A percentile compares a stretch with the other conserved stretches of the same genome.
phyloP scores from a whole-genome alignment of 2,329 filamentous ascomycete genomes.

The Aspergillus fructus region DNA sequence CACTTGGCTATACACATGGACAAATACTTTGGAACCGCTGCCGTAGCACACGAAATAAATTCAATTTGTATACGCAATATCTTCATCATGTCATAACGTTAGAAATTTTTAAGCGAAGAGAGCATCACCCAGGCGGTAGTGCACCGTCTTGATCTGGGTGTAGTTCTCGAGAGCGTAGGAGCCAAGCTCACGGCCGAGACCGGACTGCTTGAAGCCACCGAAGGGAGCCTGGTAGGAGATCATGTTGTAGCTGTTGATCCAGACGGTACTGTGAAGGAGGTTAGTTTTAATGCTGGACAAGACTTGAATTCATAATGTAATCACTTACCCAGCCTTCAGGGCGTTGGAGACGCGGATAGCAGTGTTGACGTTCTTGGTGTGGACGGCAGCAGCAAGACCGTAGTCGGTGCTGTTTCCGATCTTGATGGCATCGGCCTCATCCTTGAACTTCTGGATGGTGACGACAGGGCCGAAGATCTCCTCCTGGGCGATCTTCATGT shows the following conservation, averaged over 20 bases:
- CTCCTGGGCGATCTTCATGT: conserved; percentile 71
- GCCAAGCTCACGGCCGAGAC: conserved; percentile 47
- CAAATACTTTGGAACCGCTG: not conserved
- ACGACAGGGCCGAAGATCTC: conserved; percentile 82
- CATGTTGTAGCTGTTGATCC: conserved; percentile 71
- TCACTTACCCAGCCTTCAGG: conserved; percentile 64
- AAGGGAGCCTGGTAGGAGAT: conserved; percentile 50
- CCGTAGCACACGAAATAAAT: not conserved
- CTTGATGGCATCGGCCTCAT: conserved; percentile 66
- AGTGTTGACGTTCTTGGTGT: conserved; percentile 76
- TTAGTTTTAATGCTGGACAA: conserved; percentile 3
- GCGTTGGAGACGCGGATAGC: conserved; percentile 72
- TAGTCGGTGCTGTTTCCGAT: conserved; percentile 72
- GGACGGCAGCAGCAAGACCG: conserved; percentile 72
- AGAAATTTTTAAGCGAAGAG: conserved; percentile 41
- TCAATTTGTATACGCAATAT: not conserved
- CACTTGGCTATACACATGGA: not conserved
- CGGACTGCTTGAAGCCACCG: conserved; percentile 47
- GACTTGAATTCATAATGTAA: conserved; percentile 39
- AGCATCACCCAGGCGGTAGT: conserved; percentile 42
- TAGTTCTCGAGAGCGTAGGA: conserved; percentile 52
- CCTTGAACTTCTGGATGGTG: conserved; percentile 72
- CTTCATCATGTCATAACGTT: conserved; percentile 13
- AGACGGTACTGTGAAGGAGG: conserved; percentile 48
- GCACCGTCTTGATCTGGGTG: conserved; percentile 50